These are phyloP conservation scores for Aureobasidium sp. DNA, from an alignment of 2,329 filamentous ascomycete species.

Conservation along the genomic window DNA sequence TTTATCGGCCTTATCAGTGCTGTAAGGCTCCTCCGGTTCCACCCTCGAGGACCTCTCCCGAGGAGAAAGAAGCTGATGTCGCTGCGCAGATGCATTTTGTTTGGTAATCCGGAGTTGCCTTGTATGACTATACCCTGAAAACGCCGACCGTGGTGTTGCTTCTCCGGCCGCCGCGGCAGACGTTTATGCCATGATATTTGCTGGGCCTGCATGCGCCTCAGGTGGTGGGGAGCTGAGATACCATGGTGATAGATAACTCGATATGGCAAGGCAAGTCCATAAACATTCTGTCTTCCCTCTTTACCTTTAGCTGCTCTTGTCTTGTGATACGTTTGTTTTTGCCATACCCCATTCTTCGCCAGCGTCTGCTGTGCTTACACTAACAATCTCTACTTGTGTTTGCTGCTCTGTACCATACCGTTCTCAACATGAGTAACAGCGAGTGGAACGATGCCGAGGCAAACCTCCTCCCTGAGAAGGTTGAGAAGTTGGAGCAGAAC, in stretches of 20 bases:
- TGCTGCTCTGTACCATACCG: not conserved
- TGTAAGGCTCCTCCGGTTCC: constrained; percentile 5
- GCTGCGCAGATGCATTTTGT: not conserved
- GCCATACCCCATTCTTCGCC: not conserved
- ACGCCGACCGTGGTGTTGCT: constrained; percentile 1
- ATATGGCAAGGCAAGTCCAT: constrained; percentile 5
- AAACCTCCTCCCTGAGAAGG: constrained; percentile 36
- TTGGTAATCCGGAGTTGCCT: constrained; percentile 7
- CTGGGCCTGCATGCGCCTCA: not conserved
- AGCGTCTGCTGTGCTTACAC: constrained; percentile 5
- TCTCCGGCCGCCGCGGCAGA: constrained; percentile 12
- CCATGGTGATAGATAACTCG: not conserved
- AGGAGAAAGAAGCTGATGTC: constrained; percentile 11
- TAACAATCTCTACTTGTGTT: not conserved
- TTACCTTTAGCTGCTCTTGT: not conserved
- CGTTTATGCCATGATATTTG: constrained; percentile 13
- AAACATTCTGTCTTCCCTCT: not conserved
- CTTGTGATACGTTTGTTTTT: constrained; percentile 6
- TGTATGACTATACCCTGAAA: not conserved
- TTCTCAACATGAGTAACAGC: constrained; percentile 31
- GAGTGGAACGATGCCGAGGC: constrained; percentile 40
- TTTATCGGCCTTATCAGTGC: constrained; percentile 9
- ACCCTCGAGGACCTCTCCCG: not conserved
- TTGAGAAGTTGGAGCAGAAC: constrained; percentile 27
- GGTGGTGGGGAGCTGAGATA: not conserved